phyloP scores from a whole-genome alignment of 2,329 filamentous ascomycete genomes.

The Hypoxylon sp. region DNA sequence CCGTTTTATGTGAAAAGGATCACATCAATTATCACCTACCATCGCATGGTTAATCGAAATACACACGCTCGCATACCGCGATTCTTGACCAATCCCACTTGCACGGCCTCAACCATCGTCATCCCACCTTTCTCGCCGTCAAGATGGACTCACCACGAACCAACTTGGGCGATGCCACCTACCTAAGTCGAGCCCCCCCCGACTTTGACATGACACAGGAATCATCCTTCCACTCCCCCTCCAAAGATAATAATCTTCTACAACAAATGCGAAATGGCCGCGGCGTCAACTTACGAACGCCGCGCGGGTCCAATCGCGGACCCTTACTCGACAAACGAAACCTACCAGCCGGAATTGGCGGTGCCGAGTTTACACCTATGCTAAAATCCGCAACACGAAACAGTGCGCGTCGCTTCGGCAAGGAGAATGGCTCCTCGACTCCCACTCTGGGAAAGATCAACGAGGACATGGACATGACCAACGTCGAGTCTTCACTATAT shows the following conservation, averaged over 20 bases:
- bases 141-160: conserved; percentile 84
- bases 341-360: conserved; percentile 69
- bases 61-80: conserved; percentile 14
- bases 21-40: no score
- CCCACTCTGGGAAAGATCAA: conserved; percentile 73
- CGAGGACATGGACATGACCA: conserved; percentile 73
- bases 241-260: conserved; percentile 78
- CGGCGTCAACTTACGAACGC: conserved; percentile 72
- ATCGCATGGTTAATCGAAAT: conserved; percentile 30
- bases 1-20: no score
- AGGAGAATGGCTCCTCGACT: conserved; percentile 72
- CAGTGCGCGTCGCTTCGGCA: conserved; percentile 71
- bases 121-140: conserved; percentile 24
- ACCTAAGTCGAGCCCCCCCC: conserved; percentile 69
- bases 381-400: conserved; percentile 81
- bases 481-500: conserved; percentile 79
- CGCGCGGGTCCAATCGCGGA: conserved; percentile 68
- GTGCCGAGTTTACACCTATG: conserved; percentile 91
- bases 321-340: conserved; percentile 77
- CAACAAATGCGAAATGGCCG: conserved; percentile 76
- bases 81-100: conserved; percentile 24
- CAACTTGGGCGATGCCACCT: conserved; percentile 84
- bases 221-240: conserved; percentile 84
- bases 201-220: conserved; percentile 88
- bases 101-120: conserved; percentile 18